Percentiles rank a stretch among this genome's conserved stretches.
These are phyloP conservation scores for Paramecium biaurelia DNA, from an alignment of 73 alveolate genomes.

Conservation along the genomic window DNA sequence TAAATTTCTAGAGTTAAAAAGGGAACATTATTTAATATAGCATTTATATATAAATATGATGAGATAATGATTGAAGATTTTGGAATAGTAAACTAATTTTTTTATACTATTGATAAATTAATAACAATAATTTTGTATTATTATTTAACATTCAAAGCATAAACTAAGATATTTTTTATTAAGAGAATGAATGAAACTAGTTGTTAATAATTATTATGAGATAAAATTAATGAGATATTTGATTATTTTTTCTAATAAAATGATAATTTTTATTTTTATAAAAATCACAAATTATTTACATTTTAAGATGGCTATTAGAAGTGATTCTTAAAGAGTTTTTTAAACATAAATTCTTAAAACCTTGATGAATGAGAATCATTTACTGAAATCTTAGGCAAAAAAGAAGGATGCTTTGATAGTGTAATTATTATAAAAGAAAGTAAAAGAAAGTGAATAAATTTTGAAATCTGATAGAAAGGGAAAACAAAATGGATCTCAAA, in stretches of 20 bases:
- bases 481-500: background rate
- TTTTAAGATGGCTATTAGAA: background rate
- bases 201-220: background rate
- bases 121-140: too few relatives aligned
- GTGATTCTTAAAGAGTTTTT: slow-evolving; percentile 10
- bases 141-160: too few relatives aligned
- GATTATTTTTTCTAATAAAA: background rate
- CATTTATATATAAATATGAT: too few relatives aligned
- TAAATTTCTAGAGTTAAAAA: background rate
- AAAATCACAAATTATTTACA: background rate
- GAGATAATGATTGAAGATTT: too few relatives aligned
- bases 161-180: background rate
- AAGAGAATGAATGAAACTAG: background rate
- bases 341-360: background rate
- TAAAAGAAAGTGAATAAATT: background rate
- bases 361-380: background rate
- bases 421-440: background rate
- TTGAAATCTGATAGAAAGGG: background rate
- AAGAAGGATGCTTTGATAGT: background rate
- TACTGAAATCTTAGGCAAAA: background rate
- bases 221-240: background rate
- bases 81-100: too few relatives aligned
- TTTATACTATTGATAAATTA: too few relatives aligned
- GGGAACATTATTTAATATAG: too few relatives aligned
- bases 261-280: background rate